These are phyloP conservation scores for Scenedesmus sp. DNA, from an alignment of 163 green algal genomes.

Conservation along the genomic window DNA sequence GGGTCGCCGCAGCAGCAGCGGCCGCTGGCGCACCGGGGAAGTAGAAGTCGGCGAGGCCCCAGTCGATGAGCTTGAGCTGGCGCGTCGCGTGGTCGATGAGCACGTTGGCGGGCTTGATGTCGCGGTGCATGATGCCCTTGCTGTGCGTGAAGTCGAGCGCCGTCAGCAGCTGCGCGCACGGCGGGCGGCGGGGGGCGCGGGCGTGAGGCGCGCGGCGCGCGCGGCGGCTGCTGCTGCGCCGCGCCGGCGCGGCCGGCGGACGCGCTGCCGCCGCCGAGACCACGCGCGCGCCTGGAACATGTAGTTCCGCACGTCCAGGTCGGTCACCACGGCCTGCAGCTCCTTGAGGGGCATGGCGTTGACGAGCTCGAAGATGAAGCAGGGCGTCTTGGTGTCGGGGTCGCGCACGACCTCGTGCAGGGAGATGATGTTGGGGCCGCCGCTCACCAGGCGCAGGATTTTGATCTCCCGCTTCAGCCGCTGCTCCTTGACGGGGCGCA, in stretches of 20 bases:
- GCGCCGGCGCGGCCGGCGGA: not conserved
- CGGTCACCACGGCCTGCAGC: constrained; percentile 53
- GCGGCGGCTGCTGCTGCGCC: no score
- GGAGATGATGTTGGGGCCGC: constrained; percentile 66
- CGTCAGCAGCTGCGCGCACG: constrained; percentile 48
- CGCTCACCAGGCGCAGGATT: constrained; percentile 64
- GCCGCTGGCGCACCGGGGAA: constrained; percentile 60
- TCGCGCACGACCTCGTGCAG: constrained; percentile 69
- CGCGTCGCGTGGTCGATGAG: constrained; percentile 86
- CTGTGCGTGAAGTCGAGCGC: constrained; percentile 74
- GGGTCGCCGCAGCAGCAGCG: not conserved
- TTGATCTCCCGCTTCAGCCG: constrained; percentile 70
- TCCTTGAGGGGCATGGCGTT: constrained; percentile 62
- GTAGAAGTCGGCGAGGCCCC: constrained; percentile 91
- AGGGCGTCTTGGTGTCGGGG: constrained; percentile 67
- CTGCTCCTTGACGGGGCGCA: constrained; percentile 72
- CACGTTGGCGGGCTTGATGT: constrained; percentile 72
- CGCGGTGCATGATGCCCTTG: constrained; percentile 78
- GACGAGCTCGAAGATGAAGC: constrained; percentile 70
- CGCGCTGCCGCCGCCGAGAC: not conserved
- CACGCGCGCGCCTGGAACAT: constrained; percentile 56
- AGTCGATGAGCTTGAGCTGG: constrained; percentile 88
- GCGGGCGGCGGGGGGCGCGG: not conserved
- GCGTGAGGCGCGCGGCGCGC: not conserved
- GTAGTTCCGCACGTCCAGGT: constrained; percentile 65